Evolutionary conservation across 2,329 filamentous ascomycete genomes (phyloP).

Genomic region (Ophiognomonia clavigignenti-juglandacearum): DNA sequence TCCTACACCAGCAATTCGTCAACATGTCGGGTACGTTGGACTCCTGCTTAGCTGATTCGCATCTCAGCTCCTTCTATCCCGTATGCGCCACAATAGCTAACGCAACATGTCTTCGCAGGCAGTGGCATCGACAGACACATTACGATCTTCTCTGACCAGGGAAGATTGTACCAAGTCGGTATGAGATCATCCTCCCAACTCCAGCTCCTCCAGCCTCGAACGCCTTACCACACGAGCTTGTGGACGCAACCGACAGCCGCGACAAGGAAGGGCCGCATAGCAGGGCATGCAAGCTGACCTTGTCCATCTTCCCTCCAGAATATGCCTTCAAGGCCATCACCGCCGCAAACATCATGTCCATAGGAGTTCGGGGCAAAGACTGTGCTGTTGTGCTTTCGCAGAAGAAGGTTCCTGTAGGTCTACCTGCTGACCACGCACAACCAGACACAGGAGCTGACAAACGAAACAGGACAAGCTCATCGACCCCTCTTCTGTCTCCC

Average conservation of each 20-base stretch:
- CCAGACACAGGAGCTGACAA: conserved; percentile 26
- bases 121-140: conserved; percentile 97
- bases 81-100: conserved; percentile 21
- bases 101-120: conserved; percentile 43
- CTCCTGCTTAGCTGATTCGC: no score
- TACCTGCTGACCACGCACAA: conserved; percentile 8
- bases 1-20: conserved; percentile 20
- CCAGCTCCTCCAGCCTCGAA: not conserved
- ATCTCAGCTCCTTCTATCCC: no score
- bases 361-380: conserved; percentile 93
- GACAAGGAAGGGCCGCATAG: not conserved
- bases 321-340: conserved; percentile 99
- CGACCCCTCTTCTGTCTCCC: conserved; percentile 91
- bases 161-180: conserved; percentile 99
- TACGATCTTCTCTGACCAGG: conserved; percentile 99
- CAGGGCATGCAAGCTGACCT: not conserved
- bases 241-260: not conserved
- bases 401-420: conserved; percentile 97
- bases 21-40: conserved; percentile 53
- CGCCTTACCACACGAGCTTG: not conserved
- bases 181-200: conserved; percentile 39
- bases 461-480: conserved; percentile 86
- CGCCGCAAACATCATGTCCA: conserved; percentile 96
- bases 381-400: conserved; percentile 96
- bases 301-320: conserved; percentile 54